A percentile compares a stretch with the other conserved stretches of the same genome.
These are phyloP conservation scores for Tylopilus orsonianus DNA, from an alignment of 1,284 basidiomycete genomes.

Conservation along the genomic window DNA sequence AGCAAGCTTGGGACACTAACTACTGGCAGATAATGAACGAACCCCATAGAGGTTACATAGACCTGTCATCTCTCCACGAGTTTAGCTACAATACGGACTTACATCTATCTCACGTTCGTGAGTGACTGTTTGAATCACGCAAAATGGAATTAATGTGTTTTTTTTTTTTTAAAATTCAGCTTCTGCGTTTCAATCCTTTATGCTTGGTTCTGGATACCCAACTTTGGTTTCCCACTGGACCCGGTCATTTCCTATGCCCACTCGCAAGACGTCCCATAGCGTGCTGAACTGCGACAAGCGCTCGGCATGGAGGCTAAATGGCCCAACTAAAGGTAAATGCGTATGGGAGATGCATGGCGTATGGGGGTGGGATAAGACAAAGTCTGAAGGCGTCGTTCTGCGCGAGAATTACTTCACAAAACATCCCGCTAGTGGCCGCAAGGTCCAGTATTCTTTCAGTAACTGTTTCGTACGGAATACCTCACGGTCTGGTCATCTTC, in stretches of 20 bases:
- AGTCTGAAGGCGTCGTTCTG: slow-evolving; percentile 72
- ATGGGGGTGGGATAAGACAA: slow-evolving; percentile 84
- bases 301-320: slow-evolving; percentile 69
- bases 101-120: slow-evolving; percentile 81
- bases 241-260: slow-evolving; percentile 84
- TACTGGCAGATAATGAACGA: slow-evolving; percentile 86
- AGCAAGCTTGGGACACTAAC: slow-evolving; percentile 6
- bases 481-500: neutral
- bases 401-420: slow-evolving; percentile 86
- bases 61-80: slow-evolving; percentile 76
- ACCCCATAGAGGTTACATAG: slow-evolving; percentile 91
- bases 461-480: neutral
- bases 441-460: slow-evolving; percentile 39
- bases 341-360: slow-evolving; percentile 92
- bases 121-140: slow-evolving; percentile 32
- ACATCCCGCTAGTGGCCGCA: slow-evolving; percentile 58
- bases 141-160: neutral
- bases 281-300: slow-evolving; percentile 58
- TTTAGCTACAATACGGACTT: slow-evolving; percentile 96
- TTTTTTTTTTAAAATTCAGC: too few relatives aligned
- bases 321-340: slow-evolving; percentile 71
- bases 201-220: slow-evolving; percentile 78
- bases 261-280: slow-evolving; percentile 55
- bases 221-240: slow-evolving; percentile 73
- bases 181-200: slow-evolving; percentile 82